phyloP scores from a whole-genome alignment of 768 basidiomycete genomes.

The Termitomyces sp. region DNA sequence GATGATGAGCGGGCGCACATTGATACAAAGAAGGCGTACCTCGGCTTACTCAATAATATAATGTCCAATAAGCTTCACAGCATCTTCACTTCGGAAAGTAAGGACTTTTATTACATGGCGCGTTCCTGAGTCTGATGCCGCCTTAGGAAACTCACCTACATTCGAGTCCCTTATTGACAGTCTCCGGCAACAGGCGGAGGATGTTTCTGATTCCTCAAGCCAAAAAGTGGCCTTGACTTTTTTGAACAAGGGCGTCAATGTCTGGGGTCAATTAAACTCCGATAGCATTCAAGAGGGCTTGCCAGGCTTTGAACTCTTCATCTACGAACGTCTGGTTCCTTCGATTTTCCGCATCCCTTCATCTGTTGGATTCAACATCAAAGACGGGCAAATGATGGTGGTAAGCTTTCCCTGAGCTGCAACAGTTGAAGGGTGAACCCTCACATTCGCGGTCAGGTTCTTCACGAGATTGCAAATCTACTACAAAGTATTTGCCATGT shows the following conservation, averaged over 20 bases:
- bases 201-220: conserved; percentile 67
- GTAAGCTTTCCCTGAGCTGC: conserved; percentile 38
- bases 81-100: conserved; percentile 86
- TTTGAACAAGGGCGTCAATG: conserved; percentile 59
- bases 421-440: not conserved
- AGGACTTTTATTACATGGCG: conserved; percentile 18
- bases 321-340: conserved; percentile 84
- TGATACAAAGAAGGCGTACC: conserved; percentile 87
- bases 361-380: conserved; percentile 75
- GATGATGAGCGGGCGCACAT: conserved; percentile 78
- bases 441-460: conserved; percentile 46
- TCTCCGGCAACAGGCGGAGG: conserved; percentile 68
- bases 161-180: conserved; percentile 75
- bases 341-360: conserved; percentile 79
- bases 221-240: conserved; percentile 81
- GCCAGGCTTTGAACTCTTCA: conserved; percentile 89
- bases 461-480: conserved; percentile 85
- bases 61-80: conserved; percentile 77
- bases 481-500: conserved; percentile 74
- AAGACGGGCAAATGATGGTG: conserved; percentile 81
- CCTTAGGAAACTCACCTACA: conserved; percentile 41
- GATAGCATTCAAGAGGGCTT: conserved; percentile 43
- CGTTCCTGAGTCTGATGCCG: not conserved
- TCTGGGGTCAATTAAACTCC: conserved; percentile 58
- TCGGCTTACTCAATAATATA: conserved; percentile 74